Base-by-base conservation (phyloP, 257 asterid genomes). In the Solanum ahanhuiri region DNA sequence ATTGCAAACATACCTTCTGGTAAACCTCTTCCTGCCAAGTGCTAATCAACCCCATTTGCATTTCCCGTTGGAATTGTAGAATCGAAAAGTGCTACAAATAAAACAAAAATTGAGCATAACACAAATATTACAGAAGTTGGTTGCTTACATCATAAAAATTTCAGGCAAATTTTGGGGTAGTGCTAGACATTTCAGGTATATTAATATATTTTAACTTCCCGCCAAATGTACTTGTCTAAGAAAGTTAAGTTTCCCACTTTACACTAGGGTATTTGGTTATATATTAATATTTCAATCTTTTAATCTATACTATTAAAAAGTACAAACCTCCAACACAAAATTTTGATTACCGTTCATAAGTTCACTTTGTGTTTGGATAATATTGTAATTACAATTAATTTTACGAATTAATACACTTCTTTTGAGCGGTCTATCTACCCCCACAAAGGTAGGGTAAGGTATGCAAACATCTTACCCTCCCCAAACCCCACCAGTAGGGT, bases 1-100 rank as follows among this genome's bases (percentile, higher is more conserved):
- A 2, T 70, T 31, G 25, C 45, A 4, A 69, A 82, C 23, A 35
- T 64, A 41, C 81, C 99, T 94, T 95, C 72, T 94, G 98, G 92
- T 91, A 93, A 76, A 91, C 88, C 88, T 94, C 98, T 88, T 96
- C 99, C 89, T 94, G 97, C 99, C 98, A 96, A 82, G 87, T 94
- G 98, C 99, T 97, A 96, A 82, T 94, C 98, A 83, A 92, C 95
- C 39, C 89, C 91, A 89, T 79, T 91, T 48, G 90, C 87, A 86
- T 89, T 91, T 85, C 96, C 97, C 10, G 93, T 90, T 86, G 92
- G 97, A 48, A 95, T 86, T 9, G 97, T 90, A 71, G 95, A 91
- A 93, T 95, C 96, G 87, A 91, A 87, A 86, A 96, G 92, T 76
- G 96, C 97, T 91, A 88, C 85, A 88, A 39, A 39, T 12, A 39